Percentiles rank a stretch among this genome's conserved stretches.
Conservation (phyloP, 2,329 filamentous ascomycete genomes). For the Ophiostoma sp. region DNA sequence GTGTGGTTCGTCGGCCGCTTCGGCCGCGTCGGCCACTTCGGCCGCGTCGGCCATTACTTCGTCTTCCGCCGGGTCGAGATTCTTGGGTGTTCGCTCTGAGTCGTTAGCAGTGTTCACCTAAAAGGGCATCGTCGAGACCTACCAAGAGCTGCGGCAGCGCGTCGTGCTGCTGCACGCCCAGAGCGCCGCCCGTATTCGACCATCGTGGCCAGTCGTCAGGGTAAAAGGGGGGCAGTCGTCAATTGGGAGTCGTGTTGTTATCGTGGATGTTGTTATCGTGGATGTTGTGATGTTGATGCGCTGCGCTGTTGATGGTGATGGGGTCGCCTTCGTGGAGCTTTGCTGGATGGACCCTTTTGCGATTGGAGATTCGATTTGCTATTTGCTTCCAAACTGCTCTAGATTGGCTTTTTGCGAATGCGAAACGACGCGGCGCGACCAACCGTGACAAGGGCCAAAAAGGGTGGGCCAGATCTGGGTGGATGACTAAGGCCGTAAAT, state of each 20-base stretch:
- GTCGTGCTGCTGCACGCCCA: slow-evolving; percentile 47
- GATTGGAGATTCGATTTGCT: not conserved
- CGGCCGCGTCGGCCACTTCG: slow-evolving; percentile 39
- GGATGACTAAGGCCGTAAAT: not conserved
- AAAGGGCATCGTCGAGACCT: too few relatives aligned
- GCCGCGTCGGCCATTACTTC: slow-evolving; percentile 46
- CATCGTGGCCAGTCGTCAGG: slow-evolving; percentile 19
- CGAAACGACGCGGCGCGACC: not conserved
- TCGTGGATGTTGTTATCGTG: not conserved
- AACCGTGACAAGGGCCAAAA: not conserved
- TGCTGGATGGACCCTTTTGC: not conserved
- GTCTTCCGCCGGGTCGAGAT: slow-evolving; percentile 47
- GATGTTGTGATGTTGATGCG: not conserved
- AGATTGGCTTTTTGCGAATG: not conserved
- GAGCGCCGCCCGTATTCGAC: slow-evolving; percentile 41
- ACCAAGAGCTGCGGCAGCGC: slow-evolving; percentile 47
- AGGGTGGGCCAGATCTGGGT: not conserved
- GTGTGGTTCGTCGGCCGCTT: slow-evolving; percentile 53
- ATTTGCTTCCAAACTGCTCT: not conserved
- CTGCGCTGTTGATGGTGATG: not conserved
- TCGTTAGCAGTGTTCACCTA: too few relatives aligned
- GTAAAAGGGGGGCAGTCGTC: not conserved
- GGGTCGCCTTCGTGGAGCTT: not conserved
- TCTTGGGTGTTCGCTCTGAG: slow-evolving; percentile 51
- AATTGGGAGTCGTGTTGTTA: not conserved